Conservation (phyloP, 768 basidiomycete species). For the Tricholoma bakamatsutake region DNA sequence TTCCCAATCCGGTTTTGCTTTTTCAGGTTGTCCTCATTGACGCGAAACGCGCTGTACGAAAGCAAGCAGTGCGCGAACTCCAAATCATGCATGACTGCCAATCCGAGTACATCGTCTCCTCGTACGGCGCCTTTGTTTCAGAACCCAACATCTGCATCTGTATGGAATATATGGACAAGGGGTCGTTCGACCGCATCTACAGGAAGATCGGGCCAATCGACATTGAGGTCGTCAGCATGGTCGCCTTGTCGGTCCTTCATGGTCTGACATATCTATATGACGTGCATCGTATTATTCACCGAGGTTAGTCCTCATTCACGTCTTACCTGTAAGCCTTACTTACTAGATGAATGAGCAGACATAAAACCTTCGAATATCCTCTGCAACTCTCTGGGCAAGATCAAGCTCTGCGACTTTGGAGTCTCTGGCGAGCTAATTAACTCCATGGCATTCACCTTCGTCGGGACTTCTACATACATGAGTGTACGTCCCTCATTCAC, state of each 20-base stretch:
- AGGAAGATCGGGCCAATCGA: conserved; percentile 90
- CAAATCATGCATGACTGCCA: conserved; percentile 99
- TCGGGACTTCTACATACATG: conserved; percentile 99
- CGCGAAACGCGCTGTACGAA: conserved; percentile 90
- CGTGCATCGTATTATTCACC: conserved; percentile 94
- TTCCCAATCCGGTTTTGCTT: background rate
- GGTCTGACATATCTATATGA: conserved; percentile 98
- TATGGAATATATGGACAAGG: conserved; percentile 96
- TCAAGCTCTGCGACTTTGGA: conserved; percentile 99
- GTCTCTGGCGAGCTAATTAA: conserved; percentile 99
- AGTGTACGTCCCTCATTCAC: conserved; percentile 56
- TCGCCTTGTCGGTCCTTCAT: conserved; percentile 89
- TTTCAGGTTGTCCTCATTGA: conserved; percentile 91
- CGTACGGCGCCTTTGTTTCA: conserved; percentile 92
- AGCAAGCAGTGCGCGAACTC: conserved; percentile 94
- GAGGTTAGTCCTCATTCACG: conserved; percentile 54
- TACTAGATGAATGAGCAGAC: conserved; percentile 43
- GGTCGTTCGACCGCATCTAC: conserved; percentile 90
- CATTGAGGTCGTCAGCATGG: conserved; percentile 87
- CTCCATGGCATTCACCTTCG: conserved; percentile 97
- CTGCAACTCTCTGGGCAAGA: conserved; percentile 88
- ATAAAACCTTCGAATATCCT: conserved; percentile 99
- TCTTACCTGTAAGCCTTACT: background rate
- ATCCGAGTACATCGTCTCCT: conserved; percentile 90
- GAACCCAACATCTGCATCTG: conserved; percentile 99